Conservation (phyloP, 2,329 filamentous ascomycete species). For the Scytalidium lignicola region DNA sequence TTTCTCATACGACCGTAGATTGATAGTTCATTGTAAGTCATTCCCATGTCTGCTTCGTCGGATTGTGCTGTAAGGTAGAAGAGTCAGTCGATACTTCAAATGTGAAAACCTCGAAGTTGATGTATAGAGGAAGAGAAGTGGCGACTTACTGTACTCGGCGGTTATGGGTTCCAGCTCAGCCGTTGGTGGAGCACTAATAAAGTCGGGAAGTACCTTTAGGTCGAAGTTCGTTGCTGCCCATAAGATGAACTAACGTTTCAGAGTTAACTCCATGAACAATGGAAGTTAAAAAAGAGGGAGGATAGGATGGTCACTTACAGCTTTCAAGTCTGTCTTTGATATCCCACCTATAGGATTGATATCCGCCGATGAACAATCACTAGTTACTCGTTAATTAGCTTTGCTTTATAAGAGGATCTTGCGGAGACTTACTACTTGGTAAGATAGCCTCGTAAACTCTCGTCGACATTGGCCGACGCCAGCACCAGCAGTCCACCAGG, state of each 20-base stretch:
- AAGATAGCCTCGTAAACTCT: slow-evolving; percentile 47
- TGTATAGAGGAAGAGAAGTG: too few species aligned
- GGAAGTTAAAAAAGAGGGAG: too few species aligned
- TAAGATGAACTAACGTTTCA: too few species aligned
- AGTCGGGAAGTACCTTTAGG: slow-evolving; percentile 60
- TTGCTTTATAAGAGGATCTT: too few species aligned
- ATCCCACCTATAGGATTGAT: slow-evolving; percentile 54
- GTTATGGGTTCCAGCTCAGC: slow-evolving; percentile 64
- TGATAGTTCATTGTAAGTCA: slow-evolving; percentile 34
- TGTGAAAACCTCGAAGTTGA: too few species aligned
- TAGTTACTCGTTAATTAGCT: slow-evolving; percentile 30
- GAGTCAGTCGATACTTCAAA: too few species aligned
- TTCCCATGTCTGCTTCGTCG: too few species aligned
- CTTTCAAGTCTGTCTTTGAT: slow-evolving; percentile 50
- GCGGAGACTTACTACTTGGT: slow-evolving; percentile 76
- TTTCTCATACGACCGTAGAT: slow-evolving; percentile 37
- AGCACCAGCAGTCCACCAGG: slow-evolving; percentile 50
- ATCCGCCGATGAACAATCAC: slow-evolving; percentile 29
- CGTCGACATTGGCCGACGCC: slow-evolving; percentile 62
- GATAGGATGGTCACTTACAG: too few species aligned
- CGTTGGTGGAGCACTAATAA: slow-evolving; percentile 52
- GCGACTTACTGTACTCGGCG: slow-evolving; percentile 46
- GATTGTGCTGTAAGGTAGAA: too few species aligned
- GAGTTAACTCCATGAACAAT: too few species aligned
- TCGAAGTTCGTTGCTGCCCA: slow-evolving; percentile 55